phyloP scores from a whole-genome alignment of 176 grass and related monocot species.

The Eleusine indica region DNA sequence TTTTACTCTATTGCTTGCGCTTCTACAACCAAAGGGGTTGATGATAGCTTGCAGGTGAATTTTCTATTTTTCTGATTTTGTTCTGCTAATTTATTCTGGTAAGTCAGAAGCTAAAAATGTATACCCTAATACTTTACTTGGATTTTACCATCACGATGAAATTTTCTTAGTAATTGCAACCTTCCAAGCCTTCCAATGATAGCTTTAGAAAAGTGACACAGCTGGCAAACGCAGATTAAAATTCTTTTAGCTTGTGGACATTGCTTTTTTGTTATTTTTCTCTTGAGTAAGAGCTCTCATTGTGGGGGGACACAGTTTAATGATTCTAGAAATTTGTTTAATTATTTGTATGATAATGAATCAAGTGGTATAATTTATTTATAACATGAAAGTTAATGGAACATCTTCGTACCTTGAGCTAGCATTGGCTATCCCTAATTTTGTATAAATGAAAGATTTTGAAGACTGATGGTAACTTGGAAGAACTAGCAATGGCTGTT shows the following conservation, averaged over 20 bases:
- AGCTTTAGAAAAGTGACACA: not conserved
- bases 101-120: not conserved
- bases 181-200: not conserved
- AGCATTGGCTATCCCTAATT: not conserved
- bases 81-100: slow-evolving; percentile 2
- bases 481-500: not conserved
- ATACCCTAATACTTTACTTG: not conserved
- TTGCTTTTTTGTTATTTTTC: not conserved
- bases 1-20: slow-evolving; percentile 95
- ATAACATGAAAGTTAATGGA: not conserved
- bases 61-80: not conserved
- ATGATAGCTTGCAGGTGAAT: slow-evolving; percentile 94
- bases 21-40: slow-evolving; percentile 93
- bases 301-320: not conserved
- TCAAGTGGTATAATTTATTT: not conserved
- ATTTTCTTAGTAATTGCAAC: not conserved
- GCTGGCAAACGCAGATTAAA: not conserved
- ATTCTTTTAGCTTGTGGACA: not conserved
- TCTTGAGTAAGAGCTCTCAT: not conserved
- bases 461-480: not conserved
- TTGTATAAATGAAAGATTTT: not conserved
- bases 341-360: not conserved
- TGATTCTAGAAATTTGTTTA: not conserved
- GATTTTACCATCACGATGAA: not conserved
- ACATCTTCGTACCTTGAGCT: not conserved